Evolutionary conservation across 2,329 filamentous ascomycete genomes (phyloP).

Genomic region (Paecilomyces dactylethromorphus): DNA sequence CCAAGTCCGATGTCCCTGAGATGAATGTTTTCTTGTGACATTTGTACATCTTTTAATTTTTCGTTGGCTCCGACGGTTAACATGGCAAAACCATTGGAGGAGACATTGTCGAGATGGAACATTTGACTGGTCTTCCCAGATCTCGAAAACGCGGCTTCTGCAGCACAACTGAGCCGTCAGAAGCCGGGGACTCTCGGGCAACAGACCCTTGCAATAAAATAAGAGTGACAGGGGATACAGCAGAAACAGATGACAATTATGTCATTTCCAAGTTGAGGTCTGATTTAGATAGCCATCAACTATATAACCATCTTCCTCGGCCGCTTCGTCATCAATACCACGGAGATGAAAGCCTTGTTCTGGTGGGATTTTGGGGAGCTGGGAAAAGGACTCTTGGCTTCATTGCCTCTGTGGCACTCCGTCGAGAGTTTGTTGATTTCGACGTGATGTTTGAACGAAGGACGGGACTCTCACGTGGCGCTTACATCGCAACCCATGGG

Average conservation of each 20-base stretch:
- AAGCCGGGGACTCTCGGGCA: background rate
- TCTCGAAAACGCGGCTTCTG: conserved; percentile 32
- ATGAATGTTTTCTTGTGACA: background rate
- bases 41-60: background rate
- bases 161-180: background rate
- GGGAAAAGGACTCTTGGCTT: conserved; percentile 68
- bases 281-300: background rate
- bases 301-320: background rate
- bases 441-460: conserved; percentile 52
- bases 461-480: conserved; percentile 50
- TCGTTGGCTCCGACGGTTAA: background rate
- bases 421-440: conserved; percentile 58
- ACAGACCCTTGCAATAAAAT: background rate
- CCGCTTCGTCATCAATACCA: conserved; percentile 8
- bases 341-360: conserved; percentile 43
- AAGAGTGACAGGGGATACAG: background rate
- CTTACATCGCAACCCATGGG: conserved; percentile 55
- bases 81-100: background rate
- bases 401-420: conserved; percentile 63
- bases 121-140: conserved; percentile 48
- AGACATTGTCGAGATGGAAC: background rate
- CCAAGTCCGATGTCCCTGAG: background rate
- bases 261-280: background rate
- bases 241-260: background rate
- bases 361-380: conserved; percentile 63